Conservation (phyloP, 2,329 filamentous ascomycete genomes). For the Talaromyces albobiverticillius region DNA sequence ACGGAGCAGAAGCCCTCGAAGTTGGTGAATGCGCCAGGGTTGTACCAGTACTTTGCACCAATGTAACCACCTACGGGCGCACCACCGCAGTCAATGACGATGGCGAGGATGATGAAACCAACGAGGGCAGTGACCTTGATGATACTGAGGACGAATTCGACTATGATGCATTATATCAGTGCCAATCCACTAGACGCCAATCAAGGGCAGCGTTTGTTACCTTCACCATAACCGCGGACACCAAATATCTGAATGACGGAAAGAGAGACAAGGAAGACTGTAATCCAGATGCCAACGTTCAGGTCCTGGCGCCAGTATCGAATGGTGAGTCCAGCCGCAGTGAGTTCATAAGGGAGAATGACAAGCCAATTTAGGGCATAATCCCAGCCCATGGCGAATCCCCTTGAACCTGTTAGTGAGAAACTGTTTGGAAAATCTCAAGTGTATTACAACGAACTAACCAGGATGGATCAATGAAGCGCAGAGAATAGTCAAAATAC, state of each 20-base stretch:
- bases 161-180: constrained; percentile 20
- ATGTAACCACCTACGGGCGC: constrained; percentile 44
- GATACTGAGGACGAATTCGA: constrained; percentile 57
- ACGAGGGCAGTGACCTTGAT: constrained; percentile 59
- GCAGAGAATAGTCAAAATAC: constrained; percentile 60
- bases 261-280: constrained; percentile 54
- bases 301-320: constrained; percentile 52
- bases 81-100: constrained; percentile 56
- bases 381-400: constrained; percentile 46
- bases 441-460: constrained; percentile 18
- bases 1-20: constrained; percentile 56
- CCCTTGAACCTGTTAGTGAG: constrained; percentile 26
- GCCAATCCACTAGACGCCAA: not conserved
- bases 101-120: constrained; percentile 72
- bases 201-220: constrained; percentile 11
- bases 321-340: constrained; percentile 55
- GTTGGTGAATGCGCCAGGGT: constrained; percentile 45
- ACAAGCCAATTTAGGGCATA: constrained; percentile 84
- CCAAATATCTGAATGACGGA: constrained; percentile 55
- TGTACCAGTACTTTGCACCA: constrained; percentile 25
- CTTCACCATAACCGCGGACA: constrained; percentile 47
- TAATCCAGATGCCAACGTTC: constrained; percentile 55
- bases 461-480: constrained; percentile 61
- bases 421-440: not conserved
- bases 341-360: constrained; percentile 75